Base-by-base conservation (phyloP, 2,329 filamentous ascomycete genomes). In the Raffaelea ambrosiae region DNA sequence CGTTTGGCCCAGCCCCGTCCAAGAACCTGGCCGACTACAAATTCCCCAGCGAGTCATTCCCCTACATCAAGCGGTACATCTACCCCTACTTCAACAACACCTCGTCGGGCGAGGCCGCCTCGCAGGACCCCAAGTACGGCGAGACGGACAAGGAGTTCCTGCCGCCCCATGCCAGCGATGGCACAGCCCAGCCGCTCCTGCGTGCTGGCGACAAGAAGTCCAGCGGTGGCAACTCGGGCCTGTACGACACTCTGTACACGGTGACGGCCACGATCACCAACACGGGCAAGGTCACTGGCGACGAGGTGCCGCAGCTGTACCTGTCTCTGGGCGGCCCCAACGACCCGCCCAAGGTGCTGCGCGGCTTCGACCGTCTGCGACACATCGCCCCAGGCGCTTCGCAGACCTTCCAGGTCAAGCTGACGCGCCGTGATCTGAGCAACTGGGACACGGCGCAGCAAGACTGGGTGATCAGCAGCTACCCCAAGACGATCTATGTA, bases 401-500 rank as follows among this genome's bases (percentile, higher is more conserved):
- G 45, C 72, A 69, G 3, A 77, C 73, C 2, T 94, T 93, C 70
- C 72, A 64, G 1, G 81, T 79, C 0, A 75, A 81, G 16, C 66
- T 96, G 48, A 89, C 82, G 5, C 77, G 90, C 36, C 81, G 88
- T 48, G 91, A 96, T 60, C 56, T 96, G 48, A 88, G 84, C 62
- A 93, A 89, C 69, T 96, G 91, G 90, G 87, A 95, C 56, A 70
- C 77, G 1, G 72, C 61, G 1, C 63, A 68, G n/a, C 90, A 96
- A 72, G 83, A 96, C 70, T 97, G 91, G 90, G 77, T 88, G 41
- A 57, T 80, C n/a, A 71, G 67, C 9, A 56, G 66, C 18, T 58
- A 65, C 42, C 59, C 69, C 48, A 81, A 81, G 70, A 77, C 62
- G 47, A 70, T 77, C 13, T 76, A 62, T 52, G 73, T 81, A 8